Percentiles rank a stretch among this genome's conserved stretches.
These are phyloP conservation scores for Boletales sp. DNA, from an alignment of 768 basidiomycete genomes.

Conservation along the genomic window DNA sequence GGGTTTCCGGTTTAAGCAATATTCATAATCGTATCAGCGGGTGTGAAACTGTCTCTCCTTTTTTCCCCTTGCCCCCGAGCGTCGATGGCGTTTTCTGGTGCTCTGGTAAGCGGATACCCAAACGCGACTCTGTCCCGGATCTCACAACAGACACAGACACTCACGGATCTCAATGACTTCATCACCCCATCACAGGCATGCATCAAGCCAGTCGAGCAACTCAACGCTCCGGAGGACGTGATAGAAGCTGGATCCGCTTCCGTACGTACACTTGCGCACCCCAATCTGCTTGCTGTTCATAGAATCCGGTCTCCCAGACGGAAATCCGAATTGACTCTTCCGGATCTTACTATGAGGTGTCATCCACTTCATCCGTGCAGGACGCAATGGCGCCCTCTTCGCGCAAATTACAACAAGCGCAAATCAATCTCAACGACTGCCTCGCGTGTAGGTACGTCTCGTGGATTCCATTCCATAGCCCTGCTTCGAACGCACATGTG, in stretches of 20 bases:
- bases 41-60: too few relatives aligned
- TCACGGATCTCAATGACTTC: constrained; percentile 96
- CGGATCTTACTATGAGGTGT: constrained; percentile 87
- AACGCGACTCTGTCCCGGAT: background rate
- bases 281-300: background rate
- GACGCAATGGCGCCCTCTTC: constrained; percentile 13
- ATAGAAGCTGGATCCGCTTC: constrained; percentile 41
- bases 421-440: constrained; percentile 96
- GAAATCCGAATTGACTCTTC: constrained; percentile 85
- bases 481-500: constrained; percentile 7
- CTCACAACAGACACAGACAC: constrained; percentile 48
- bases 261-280: constrained; percentile 27
- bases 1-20: too few relatives aligned
- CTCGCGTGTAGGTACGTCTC: constrained; percentile 87
- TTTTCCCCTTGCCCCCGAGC: background rate
- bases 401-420: constrained; percentile 84
- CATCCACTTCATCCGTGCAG: constrained; percentile 27
- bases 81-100: constrained; percentile 83
- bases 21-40: too few relatives aligned
- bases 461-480: background rate
- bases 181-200: constrained; percentile 95
- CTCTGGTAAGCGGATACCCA: constrained; percentile 50
- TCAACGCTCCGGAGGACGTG: constrained; percentile 39
- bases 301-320: constrained; percentile 50
- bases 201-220: constrained; percentile 86